A percentile compares a stretch with the other conserved stretches of the same genome.
Evolutionary conservation across 306 rosid species (phyloP).

Genomic region (Acmispon strigosus): DNA sequence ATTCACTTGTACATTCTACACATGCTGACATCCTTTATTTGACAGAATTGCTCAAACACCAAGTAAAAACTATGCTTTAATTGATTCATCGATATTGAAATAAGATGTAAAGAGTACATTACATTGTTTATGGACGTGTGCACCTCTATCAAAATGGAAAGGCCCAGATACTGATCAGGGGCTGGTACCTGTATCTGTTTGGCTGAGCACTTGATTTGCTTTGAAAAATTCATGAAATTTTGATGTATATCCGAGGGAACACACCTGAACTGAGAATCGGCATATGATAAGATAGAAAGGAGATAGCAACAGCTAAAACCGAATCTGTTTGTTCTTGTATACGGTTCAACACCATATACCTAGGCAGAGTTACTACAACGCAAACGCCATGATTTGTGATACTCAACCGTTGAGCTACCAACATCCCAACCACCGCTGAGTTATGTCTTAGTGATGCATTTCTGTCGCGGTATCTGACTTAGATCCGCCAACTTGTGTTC

Average conservation of each 20-base stretch:
- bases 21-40: not conserved
- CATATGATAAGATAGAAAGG: not conserved
- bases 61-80: not conserved
- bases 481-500: too few species aligned
- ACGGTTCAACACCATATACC: too few species aligned
- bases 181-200: too few species aligned
- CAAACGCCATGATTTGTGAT: too few species aligned
- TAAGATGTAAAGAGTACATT: not conserved
- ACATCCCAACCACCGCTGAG: too few species aligned
- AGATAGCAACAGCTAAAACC: not conserved
- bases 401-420: too few species aligned
- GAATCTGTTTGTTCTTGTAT: not conserved
- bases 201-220: not conserved
- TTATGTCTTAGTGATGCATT: too few species aligned
- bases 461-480: too few species aligned
- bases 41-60: not conserved
- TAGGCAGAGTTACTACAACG: too few species aligned
- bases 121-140: too few species aligned
- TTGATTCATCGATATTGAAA: slow-evolving; percentile 1
- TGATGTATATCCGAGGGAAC: not conserved
- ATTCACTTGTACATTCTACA: slow-evolving; percentile 17
- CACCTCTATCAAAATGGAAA: not conserved
- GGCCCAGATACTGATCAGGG: not conserved
- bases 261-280: not conserved
- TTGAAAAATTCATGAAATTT: not conserved